Percentiles rank a stretch among this genome's conserved stretches.
Conservation (phyloP, 306 rosid genomes). For the Trichosanthes cucumerina region DNA sequence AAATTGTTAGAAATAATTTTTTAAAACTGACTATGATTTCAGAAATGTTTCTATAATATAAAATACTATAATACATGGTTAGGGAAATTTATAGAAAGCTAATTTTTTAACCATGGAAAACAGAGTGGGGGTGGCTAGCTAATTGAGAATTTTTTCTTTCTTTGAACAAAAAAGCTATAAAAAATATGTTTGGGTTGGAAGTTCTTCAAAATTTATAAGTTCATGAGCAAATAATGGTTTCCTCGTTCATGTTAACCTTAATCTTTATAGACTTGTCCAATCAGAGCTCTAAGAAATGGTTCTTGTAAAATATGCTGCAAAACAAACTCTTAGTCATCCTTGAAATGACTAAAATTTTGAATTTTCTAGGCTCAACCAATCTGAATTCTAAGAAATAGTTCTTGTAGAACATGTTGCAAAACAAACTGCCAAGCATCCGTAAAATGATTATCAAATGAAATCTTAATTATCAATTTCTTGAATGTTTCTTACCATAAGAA, state of each 20-base stretch:
- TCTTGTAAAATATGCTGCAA: background rate
- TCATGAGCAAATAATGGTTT: background rate
- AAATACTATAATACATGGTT: background rate
- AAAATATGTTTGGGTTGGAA: background rate
- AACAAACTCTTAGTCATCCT: background rate
- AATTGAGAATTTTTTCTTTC: background rate
- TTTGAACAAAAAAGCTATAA: background rate
- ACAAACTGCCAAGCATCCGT: background rate
- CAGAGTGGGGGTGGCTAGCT: background rate
- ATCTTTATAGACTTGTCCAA: background rate
- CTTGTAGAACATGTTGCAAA: background rate
- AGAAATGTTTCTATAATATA: background rate
- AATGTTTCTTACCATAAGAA: background rate
- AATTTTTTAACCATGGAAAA: background rate
- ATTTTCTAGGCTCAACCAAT: background rate
- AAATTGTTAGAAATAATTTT: background rate
- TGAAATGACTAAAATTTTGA: background rate
- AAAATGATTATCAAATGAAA: background rate
- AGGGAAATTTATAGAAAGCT: background rate
- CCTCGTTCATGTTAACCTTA: background rate
- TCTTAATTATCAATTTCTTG: background rate
- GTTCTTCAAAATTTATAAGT: background rate
- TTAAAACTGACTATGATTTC: background rate
- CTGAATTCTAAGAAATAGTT: background rate
- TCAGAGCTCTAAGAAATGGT: background rate